These are phyloP conservation scores for Claviceps purpurea DNA, from an alignment of 2,329 filamentous ascomycete genomes.

Conservation along the genomic window DNA sequence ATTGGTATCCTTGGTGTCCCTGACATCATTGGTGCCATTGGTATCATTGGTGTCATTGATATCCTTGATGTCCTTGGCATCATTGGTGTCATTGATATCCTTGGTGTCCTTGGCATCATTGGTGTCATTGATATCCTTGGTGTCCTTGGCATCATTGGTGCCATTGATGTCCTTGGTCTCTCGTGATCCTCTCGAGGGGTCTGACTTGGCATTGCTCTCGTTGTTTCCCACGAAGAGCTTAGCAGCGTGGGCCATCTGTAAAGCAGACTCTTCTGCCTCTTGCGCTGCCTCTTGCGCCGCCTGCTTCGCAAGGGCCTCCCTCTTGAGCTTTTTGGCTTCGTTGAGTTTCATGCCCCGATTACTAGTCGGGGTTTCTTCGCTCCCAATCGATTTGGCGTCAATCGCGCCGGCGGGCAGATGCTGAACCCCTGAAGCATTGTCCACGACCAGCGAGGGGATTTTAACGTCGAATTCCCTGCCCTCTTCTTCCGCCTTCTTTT, in stretches of 20 bases:
- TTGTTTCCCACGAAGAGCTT: slow-evolving; percentile 25
- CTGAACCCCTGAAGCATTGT: slow-evolving; percentile 35
- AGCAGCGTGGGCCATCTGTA: slow-evolving; percentile 37
- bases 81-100: too few species aligned
- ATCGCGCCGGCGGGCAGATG: slow-evolving; percentile 47
- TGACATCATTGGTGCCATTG: too few species aligned
- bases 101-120: too few species aligned
- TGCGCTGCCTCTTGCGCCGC: slow-evolving; percentile 47
- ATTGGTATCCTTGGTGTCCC: too few species aligned
- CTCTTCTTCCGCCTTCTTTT: slow-evolving; percentile 50
- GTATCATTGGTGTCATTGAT: too few species aligned
- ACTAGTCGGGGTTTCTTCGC: slow-evolving; percentile 50
- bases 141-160: too few species aligned
- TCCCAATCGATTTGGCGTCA: slow-evolving; percentile 40
- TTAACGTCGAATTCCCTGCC: slow-evolving; percentile 44
- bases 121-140: too few species aligned
- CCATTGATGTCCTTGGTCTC: slow-evolving; percentile 6
- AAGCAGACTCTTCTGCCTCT: slow-evolving; percentile 36
- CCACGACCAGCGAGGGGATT: slow-evolving; percentile 24
- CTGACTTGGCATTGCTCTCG: slow-evolving; percentile 3
- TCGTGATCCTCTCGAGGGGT: slow-evolving; percentile 14
- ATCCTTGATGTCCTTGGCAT: too few species aligned
- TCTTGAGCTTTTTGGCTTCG: slow-evolving; percentile 62
- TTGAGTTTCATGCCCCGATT: slow-evolving; percentile 69
- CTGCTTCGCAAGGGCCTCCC: slow-evolving; percentile 47